Conservation (phyloP, 1,284 basidiomycete genomes). For the Apiotrichum porosum region DNA sequence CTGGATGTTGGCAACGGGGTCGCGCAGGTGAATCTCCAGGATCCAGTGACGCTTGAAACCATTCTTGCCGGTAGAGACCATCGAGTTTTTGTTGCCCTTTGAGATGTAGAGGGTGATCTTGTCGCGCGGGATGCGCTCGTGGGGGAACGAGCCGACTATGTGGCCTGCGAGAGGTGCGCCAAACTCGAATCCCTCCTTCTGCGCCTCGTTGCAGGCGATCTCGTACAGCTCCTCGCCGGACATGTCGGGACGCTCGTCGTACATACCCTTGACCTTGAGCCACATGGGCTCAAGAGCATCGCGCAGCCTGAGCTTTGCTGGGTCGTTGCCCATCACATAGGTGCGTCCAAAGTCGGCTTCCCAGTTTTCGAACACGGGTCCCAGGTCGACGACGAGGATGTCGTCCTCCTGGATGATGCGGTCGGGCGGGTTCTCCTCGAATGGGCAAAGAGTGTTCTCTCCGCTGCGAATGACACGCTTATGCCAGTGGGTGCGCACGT, state of each 20-base stretch:
- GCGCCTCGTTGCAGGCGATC: slow-evolving; percentile 2
- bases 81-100: slow-evolving; percentile 5
- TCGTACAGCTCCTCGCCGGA: slow-evolving; percentile 12
- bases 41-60: slow-evolving; percentile 16
- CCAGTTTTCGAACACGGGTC: slow-evolving; percentile 17
- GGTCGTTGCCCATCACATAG: slow-evolving; percentile 16
- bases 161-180: slow-evolving; percentile 15
- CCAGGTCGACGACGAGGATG: slow-evolving; percentile 18
- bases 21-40: slow-evolving; percentile 14
- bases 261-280: slow-evolving; percentile 10
- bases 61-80: slow-evolving; percentile 6
- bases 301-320: slow-evolving; percentile 7
- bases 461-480: slow-evolving; percentile 17
- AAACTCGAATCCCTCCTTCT: slow-evolving; percentile 6
- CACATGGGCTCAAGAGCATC: slow-evolving; percentile 16
- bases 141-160: slow-evolving; percentile 13
- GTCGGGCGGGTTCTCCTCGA: slow-evolving; percentile 19
- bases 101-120: slow-evolving; percentile 18
- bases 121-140: slow-evolving; percentile 19
- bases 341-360: slow-evolving; percentile 21
- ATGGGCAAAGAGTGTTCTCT: slow-evolving; percentile 15
- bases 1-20: slow-evolving; percentile 7
- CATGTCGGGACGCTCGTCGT: slow-evolving; percentile 11
- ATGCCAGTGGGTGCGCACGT: slow-evolving; percentile 18
- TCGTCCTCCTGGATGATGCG: slow-evolving; percentile 12